Conservation (phyloP, 1,139 yeast genomes). For the Scheffersomyces illinoinensis region DNA sequence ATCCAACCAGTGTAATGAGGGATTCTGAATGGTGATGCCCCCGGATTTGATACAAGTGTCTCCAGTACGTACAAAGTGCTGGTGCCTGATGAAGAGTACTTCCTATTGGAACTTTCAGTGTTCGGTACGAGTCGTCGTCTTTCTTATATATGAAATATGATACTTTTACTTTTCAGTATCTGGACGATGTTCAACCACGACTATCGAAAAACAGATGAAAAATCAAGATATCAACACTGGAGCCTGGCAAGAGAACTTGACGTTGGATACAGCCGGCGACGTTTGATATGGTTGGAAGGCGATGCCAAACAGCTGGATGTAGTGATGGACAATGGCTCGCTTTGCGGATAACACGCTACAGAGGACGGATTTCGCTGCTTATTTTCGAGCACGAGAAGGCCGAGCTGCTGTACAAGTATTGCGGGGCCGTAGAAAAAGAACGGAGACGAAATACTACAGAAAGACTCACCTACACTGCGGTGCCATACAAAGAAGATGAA, state of each 20-base stretch:
- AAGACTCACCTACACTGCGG: not conserved
- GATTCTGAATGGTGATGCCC: not conserved
- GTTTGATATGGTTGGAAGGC: not conserved
- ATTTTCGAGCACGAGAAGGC: not conserved
- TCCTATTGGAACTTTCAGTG: not conserved
- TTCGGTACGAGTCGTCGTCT: not conserved
- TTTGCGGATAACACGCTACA: not conserved
- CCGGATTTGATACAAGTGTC: not conserved
- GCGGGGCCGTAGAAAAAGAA: not conserved
- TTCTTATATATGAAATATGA: not conserved
- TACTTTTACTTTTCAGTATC: not conserved
- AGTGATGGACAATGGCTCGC: not conserved
- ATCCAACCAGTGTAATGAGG: too few species aligned
- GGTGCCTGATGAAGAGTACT: not conserved
- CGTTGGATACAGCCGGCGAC: not conserved
- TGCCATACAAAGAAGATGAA: not conserved
- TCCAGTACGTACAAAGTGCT: not conserved
- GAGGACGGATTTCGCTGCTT: not conserved
- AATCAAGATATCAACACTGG: not conserved
- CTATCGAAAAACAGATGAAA: not conserved
- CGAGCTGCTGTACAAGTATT: not conserved
- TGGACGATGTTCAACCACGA: not conserved
- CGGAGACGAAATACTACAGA: not conserved
- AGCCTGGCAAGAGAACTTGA: not conserved
- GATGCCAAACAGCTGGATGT: not conserved